phyloP scores from a whole-genome alignment of 2,329 filamentous ascomycete species.

The Pseudopyricularia cyperi region DNA sequence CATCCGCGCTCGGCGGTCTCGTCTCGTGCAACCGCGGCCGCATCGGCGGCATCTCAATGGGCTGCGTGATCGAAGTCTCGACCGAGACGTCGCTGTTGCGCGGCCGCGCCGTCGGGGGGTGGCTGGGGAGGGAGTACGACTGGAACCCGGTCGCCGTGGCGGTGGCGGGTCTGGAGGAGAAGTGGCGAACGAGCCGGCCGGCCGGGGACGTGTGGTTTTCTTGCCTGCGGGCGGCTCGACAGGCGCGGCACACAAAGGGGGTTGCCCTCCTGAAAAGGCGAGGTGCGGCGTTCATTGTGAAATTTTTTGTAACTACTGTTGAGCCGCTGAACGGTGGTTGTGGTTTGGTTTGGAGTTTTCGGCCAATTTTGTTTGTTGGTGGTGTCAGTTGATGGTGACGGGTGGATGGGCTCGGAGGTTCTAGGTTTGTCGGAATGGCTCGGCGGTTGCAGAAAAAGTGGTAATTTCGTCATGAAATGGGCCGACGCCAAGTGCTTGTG shows the following conservation, averaged over 20 bases:
- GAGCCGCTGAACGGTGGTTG: too few species aligned
- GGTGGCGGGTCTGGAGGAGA: slow-evolving; percentile 19
- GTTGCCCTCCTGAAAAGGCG: slow-evolving; percentile 19
- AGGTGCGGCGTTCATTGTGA: slow-evolving; percentile 27
- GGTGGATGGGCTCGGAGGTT: neutral
- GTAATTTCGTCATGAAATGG: slow-evolving; percentile 7
- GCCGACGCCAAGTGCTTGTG: slow-evolving; percentile 11
- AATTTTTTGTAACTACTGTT: neutral
- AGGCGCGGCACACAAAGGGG: slow-evolving; percentile 24
- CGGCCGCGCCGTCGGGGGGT: slow-evolving; percentile 22
- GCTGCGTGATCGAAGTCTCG: slow-evolving; percentile 30
- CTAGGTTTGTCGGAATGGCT: slow-evolving; percentile 2
- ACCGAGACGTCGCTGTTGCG: slow-evolving; percentile 26
- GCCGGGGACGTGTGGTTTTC: slow-evolving; percentile 11
- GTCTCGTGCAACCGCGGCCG: slow-evolving; percentile 42
- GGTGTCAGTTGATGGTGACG: neutral
- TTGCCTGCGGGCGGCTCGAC: slow-evolving; percentile 10
- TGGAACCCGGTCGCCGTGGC: slow-evolving; percentile 29
- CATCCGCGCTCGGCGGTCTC: slow-evolving; percentile 24
- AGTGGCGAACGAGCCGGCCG: slow-evolving; percentile 22
- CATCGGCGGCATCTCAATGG: slow-evolving; percentile 15
- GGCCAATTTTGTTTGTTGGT: neutral
- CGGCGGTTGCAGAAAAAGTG: slow-evolving; percentile 1
- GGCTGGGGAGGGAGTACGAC: slow-evolving; percentile 31
- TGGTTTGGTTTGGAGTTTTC: neutral